Conservation (phyloP, 2,329 filamentous ascomycete genomes). For the Neurospora sp. region DNA sequence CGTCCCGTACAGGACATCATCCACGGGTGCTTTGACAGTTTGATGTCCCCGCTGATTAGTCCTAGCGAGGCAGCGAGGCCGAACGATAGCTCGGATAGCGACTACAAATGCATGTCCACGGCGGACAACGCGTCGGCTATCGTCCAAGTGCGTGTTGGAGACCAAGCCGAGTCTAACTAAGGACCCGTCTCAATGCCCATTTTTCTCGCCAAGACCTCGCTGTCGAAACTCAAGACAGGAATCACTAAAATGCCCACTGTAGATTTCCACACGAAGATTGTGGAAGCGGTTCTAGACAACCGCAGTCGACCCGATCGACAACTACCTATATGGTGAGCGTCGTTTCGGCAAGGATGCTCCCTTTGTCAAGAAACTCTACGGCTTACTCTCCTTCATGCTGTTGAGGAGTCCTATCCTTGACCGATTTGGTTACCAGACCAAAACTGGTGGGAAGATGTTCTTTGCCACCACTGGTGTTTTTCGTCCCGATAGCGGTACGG, state of each 20-base stretch:
- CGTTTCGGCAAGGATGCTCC: too few relatives aligned
- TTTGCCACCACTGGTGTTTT: too few relatives aligned
- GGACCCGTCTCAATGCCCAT: conserved; percentile 12
- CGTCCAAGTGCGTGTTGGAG: too few relatives aligned
- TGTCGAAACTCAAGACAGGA: background rate
- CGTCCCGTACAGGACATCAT: conserved; percentile 42
- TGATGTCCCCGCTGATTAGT: conserved; percentile 39
- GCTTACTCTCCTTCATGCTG: too few relatives aligned
- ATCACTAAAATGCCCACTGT: background rate
- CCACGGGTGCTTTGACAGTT: conserved; percentile 32
- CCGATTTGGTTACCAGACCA: background rate
- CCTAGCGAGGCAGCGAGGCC: conserved; percentile 44
- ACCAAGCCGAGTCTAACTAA: conserved; percentile 26
- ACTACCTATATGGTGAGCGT: too few relatives aligned
- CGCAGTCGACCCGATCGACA: background rate
- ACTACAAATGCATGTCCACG: too few relatives aligned
- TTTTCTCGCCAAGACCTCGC: background rate
- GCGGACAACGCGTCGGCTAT: too few relatives aligned
- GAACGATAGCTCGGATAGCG: conserved; percentile 24
- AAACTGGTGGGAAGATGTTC: background rate
- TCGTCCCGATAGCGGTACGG: too few relatives aligned
- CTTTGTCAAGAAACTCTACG: too few relatives aligned
- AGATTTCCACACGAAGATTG: background rate
- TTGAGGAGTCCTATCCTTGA: background rate
- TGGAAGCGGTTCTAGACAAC: background rate